Evolutionary conservation across 2,329 filamentous ascomycete species (phyloP).

Genomic region (Daldinia eschscholtzii): DNA sequence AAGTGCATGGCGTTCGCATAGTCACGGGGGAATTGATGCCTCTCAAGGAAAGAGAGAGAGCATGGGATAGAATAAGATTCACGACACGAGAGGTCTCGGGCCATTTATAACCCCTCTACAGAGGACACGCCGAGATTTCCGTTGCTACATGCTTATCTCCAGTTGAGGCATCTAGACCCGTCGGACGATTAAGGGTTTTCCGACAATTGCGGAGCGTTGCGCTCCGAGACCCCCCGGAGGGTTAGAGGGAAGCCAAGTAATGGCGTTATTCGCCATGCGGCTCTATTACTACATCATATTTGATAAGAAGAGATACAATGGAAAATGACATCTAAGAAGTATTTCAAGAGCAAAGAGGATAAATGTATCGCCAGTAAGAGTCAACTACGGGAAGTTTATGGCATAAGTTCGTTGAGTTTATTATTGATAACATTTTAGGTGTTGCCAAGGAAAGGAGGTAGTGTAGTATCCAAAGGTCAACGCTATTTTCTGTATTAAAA

Average conservation of each 20-base stretch:
- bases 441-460: too few relatives aligned
- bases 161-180: constrained; percentile 7
- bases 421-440: too few relatives aligned
- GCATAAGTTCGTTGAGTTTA: too few relatives aligned
- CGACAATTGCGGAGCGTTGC: constrained; percentile 32
- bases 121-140: not conserved
- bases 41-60: not conserved
- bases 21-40: not conserved
- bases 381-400: too few relatives aligned
- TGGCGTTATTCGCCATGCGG: constrained; percentile 13
- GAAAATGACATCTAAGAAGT: too few relatives aligned
- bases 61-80: not conserved
- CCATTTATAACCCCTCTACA: constrained; percentile 9
- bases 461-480: too few relatives aligned
- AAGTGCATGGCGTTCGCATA: constrained; percentile 21
- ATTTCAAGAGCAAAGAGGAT: too few relatives aligned
- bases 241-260: constrained; percentile 13
- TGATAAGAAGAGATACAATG: not conserved
- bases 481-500: too few relatives aligned
- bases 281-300: not conserved
- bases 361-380: not conserved
- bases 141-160: not conserved
- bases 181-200: constrained; percentile 11
- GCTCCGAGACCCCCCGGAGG: constrained; percentile 25
- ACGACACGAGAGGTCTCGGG: too few relatives aligned